phyloP scores from a whole-genome alignment of 805 yeast genomes.

The Wickerhamomyces ciferrii region DNA sequence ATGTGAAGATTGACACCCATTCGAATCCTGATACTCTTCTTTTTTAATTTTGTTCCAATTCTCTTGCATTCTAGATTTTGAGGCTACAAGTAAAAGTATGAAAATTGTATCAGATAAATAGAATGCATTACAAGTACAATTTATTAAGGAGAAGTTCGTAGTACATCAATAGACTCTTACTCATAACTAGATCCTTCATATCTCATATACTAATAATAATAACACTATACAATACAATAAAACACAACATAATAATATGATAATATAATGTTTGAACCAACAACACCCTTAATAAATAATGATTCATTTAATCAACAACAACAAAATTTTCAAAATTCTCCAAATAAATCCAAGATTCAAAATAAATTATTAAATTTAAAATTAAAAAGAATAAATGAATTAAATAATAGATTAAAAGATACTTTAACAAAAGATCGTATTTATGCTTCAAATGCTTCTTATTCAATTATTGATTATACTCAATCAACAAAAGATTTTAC shows the following conservation, averaged over 20 bases:
- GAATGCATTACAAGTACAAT: too few species aligned
- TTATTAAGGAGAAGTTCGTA: background rate
- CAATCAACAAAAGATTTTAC: slow-evolving; percentile 30
- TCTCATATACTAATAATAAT: too few species aligned
- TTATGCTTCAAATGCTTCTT: slow-evolving; percentile 58
- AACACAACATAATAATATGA: background rate
- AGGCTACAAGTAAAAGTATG: background rate
- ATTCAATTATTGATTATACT: slow-evolving; percentile 34
- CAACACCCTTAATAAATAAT: background rate
- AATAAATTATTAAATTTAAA: slow-evolving; percentile 49
- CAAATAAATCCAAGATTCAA: slow-evolving; percentile 17
- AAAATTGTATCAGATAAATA: background rate
- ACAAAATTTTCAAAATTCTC: slow-evolving; percentile 1
- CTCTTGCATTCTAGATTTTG: background rate
- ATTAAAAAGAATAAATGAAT: slow-evolving; percentile 53
- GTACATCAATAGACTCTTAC: too few species aligned
- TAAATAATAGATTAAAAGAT: slow-evolving; percentile 46
- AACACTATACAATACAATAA: background rate
- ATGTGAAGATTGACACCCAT: background rate
- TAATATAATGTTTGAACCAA: background rate
- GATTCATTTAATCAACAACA: slow-evolving; percentile 7
- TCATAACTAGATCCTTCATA: too few species aligned
- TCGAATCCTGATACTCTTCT: background rate
- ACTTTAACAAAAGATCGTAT: slow-evolving; percentile 52
- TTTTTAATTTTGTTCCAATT: background rate